Conservation (phyloP, 257 asterid species). For the Catharanthus roseus region DNA sequence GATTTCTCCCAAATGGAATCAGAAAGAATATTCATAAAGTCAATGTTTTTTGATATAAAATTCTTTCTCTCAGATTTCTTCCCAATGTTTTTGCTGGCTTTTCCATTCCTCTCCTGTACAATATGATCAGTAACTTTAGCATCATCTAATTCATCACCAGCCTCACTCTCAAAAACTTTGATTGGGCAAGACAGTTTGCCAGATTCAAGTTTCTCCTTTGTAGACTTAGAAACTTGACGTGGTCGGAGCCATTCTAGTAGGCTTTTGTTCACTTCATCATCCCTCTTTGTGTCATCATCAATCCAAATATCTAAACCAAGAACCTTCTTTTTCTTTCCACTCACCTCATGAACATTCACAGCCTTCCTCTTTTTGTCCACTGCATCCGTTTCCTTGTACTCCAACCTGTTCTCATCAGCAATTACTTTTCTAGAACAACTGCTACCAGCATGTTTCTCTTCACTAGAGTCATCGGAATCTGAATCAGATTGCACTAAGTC, state of each 20-base stretch:
- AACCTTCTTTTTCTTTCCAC: constrained; percentile 10
- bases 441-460: neutral
- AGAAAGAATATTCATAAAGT: constrained; percentile 26
- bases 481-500: constrained; percentile 4
- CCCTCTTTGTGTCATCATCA: neutral
- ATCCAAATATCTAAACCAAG: constrained; percentile 6
- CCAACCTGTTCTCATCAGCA: neutral
- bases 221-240: constrained; percentile 14
- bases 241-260: constrained; percentile 17
- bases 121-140: no score
- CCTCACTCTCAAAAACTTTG: no score
- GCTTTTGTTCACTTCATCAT: constrained; percentile 8
- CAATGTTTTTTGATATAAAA: neutral
- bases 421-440: neutral
- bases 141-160: no score
- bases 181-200: neutral
- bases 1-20: constrained; percentile 27
- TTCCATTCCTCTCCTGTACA: no score
- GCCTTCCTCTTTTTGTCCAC: constrained; percentile 6
- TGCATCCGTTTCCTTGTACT: neutral
- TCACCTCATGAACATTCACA: neutral
- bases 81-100: neutral
- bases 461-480: constrained; percentile 3
- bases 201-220: constrained; percentile 6
- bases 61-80: constrained; percentile 11